phyloP scores from a whole-genome alignment of 139 green algal species.

The Coelastrella sp. region DNA sequence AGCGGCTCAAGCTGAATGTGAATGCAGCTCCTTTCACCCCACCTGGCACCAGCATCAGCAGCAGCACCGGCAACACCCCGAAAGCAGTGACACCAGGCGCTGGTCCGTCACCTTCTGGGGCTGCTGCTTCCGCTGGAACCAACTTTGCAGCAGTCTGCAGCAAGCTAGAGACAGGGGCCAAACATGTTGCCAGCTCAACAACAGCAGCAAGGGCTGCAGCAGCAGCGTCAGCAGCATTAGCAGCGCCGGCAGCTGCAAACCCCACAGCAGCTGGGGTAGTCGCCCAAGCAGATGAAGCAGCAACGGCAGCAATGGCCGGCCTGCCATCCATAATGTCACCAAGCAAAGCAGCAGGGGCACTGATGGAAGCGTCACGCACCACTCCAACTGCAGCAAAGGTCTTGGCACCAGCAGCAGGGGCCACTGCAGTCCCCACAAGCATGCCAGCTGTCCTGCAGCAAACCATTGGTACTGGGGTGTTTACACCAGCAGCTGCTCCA shows the following conservation, averaged over 20 bases:
- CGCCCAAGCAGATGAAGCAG: neutral
- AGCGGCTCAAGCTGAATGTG: conserved; percentile 19
- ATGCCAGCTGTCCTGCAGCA: too few relatives aligned
- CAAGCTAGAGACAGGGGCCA: neutral
- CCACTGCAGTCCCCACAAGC: too few relatives aligned
- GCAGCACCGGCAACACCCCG: neutral
- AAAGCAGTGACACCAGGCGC: neutral
- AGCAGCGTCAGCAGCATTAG: neutral
- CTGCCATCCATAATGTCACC: neutral
- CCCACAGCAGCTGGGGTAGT: neutral
- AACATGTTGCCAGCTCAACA: neutral
- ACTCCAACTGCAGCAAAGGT: too few relatives aligned
- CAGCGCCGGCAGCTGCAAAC: neutral
- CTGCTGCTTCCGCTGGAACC: neutral
- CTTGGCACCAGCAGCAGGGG: too few relatives aligned
- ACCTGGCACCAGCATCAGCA: neutral
- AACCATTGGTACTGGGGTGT: too few relatives aligned
- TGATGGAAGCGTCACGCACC: too few relatives aligned
- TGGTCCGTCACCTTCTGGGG: neutral
- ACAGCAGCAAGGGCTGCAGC: neutral
- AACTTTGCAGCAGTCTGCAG: neutral
- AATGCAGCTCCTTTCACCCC: conserved; percentile 4
- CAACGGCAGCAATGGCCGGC: neutral
- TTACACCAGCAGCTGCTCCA: too few relatives aligned
- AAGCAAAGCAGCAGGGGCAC: too few relatives aligned